Conservation (phyloP, 768 basidiomycete species). For the Amylocystis lapponica region DNA sequence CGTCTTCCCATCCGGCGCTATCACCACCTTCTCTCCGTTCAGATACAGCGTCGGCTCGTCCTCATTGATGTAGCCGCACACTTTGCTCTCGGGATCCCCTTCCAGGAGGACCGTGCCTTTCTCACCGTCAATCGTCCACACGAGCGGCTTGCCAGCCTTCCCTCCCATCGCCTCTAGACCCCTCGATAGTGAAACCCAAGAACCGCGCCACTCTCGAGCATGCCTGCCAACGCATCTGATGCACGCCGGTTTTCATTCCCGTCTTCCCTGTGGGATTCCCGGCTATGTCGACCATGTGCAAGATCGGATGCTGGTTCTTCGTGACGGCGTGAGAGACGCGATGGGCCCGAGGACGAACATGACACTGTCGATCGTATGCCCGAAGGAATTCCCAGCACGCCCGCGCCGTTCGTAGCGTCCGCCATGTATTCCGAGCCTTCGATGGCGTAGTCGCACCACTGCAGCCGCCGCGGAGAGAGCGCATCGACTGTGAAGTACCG, state of each 20-base stretch:
- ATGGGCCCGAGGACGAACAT: conserved; percentile 28
- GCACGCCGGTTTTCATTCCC: conserved; percentile 13
- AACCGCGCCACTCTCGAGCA: conserved; percentile 26
- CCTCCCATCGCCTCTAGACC: conserved; percentile 19
- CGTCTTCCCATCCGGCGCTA: background rate
- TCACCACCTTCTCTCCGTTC: conserved; percentile 25
- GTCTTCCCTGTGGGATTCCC: conserved; percentile 24
- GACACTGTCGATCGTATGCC: conserved; percentile 26
- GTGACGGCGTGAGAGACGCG: conserved; percentile 21
- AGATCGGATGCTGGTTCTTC: conserved; percentile 22
- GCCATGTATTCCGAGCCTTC: conserved; percentile 9
- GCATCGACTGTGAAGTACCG: background rate
- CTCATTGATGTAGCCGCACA: conserved; percentile 13
- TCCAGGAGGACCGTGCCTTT: conserved; percentile 26
- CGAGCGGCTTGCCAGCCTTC: conserved; percentile 15
- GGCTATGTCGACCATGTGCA: conserved; percentile 19
- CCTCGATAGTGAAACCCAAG: conserved; percentile 22
- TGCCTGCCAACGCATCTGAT: conserved; percentile 27
- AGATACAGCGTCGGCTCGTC: conserved; percentile 24
- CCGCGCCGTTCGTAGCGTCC: conserved; percentile 16
- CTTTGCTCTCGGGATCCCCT: conserved; percentile 8
- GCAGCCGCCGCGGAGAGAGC: background rate
- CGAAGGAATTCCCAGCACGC: conserved; percentile 22
- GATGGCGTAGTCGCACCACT: conserved; percentile 4
- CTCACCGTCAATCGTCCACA: conserved; percentile 32